phyloP scores from a whole-genome alignment of 345 rosid species.

The Anastatica hierochuntica region DNA sequence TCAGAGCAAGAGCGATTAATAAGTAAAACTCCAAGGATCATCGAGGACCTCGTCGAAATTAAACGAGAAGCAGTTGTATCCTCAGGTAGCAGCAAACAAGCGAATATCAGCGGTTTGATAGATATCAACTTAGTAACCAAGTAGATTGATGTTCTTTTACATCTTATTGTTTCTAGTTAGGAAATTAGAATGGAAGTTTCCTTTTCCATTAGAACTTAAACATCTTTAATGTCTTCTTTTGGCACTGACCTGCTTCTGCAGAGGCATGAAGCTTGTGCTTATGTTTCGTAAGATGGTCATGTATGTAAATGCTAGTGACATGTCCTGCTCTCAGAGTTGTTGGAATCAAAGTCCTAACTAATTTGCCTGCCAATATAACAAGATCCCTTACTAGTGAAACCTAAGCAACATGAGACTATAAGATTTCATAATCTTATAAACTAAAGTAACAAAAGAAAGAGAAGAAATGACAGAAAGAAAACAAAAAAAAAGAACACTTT shows the following conservation, averaged over 20 bases:
- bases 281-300: background rate
- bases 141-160: too few relatives aligned
- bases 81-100: conserved; percentile 7
- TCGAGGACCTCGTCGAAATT: conserved; percentile 11
- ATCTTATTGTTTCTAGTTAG: too few relatives aligned
- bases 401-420: too few relatives aligned
- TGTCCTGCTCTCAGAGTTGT: too few relatives aligned
- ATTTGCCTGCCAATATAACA: too few relatives aligned
- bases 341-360: too few relatives aligned
- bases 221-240: background rate
- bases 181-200: too few relatives aligned
- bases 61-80: background rate
- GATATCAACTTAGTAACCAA: conserved; percentile 1
- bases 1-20: conserved; percentile 23
- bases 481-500: too few relatives aligned
- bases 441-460: background rate
- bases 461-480: background rate
- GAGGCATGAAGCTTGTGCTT: background rate
- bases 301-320: background rate
- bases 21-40: conserved; percentile 17
- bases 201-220: background rate
- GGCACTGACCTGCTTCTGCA: background rate
- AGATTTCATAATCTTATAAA: too few relatives aligned
- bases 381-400: too few relatives aligned
- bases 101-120: background rate